phyloP scores from a whole-genome alignment of 176 grass and related monocot species.

The Thalia dealbata region DNA sequence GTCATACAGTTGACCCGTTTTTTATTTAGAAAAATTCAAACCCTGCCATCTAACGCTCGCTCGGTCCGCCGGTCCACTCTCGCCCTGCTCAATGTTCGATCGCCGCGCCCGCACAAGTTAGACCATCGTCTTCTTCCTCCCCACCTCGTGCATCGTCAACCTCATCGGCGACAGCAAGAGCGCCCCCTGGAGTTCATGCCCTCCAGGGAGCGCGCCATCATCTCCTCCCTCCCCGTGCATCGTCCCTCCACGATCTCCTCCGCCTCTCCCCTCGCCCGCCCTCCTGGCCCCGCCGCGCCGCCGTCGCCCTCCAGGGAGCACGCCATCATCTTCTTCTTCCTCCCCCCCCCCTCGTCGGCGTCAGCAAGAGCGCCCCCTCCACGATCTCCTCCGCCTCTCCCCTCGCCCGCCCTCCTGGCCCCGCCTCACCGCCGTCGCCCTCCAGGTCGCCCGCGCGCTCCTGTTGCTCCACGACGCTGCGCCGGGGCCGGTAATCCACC shows the following conservation, averaged over 20 bases:
- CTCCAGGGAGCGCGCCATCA: no score
- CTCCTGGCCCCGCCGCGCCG: constrained; percentile 50
- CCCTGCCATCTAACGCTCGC: no score
- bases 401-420: constrained; percentile 50
- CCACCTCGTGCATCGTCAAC: constrained; percentile 36
- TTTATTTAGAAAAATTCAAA: no score
- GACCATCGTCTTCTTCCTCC: no score
- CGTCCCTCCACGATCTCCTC: constrained; percentile 78
- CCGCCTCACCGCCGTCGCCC: constrained; percentile 41
- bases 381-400: constrained; percentile 60
- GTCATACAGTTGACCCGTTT: no score
- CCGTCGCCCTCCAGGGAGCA: no score
- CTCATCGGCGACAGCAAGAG: constrained; percentile 37
- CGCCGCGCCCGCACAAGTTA: no score
- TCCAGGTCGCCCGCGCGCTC: constrained; percentile 64
- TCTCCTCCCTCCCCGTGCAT: no score
- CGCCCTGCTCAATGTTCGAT: no score
- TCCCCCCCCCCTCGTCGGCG: no score
- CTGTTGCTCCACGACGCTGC: constrained; percentile 42
- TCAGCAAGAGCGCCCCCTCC: constrained; percentile 72
- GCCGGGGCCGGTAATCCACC: constrained; percentile 50
- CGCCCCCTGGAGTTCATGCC: constrained; percentile 60
- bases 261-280: constrained; percentile 40
- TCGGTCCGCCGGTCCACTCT: no score
- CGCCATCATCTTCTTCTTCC: no score